Evolutionary conservation across 2,329 filamentous ascomycete genomes (phyloP).

Genomic region (Didymella arachidicola): DNA sequence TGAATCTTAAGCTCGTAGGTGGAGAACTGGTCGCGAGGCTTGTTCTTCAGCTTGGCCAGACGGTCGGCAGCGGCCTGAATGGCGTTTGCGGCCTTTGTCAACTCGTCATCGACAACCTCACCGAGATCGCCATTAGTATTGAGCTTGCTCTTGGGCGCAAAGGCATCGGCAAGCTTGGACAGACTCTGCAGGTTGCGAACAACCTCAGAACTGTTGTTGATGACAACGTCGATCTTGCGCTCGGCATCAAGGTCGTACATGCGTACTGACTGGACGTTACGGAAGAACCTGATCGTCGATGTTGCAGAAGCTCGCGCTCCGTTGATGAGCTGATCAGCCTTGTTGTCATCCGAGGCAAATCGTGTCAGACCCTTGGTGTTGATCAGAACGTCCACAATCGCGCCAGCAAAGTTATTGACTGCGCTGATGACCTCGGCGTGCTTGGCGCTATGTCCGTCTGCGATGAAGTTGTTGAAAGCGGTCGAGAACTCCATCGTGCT

Average conservation of each 20-base stretch:
- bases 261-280: slow-evolving; percentile 89
- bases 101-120: slow-evolving; percentile 89
- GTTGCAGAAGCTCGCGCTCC: slow-evolving; percentile 84
- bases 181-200: slow-evolving; percentile 92
- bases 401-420: slow-evolving; percentile 87
- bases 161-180: slow-evolving; percentile 90
- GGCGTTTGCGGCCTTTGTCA: slow-evolving; percentile 92
- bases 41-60: slow-evolving; percentile 90
- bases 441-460: slow-evolving; percentile 89
- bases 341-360: slow-evolving; percentile 94
- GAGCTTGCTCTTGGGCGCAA: slow-evolving; percentile 89
- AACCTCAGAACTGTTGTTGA: slow-evolving; percentile 96
- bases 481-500: slow-evolving; percentile 97
- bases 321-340: slow-evolving; percentile 82
- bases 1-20: slow-evolving; percentile 97
- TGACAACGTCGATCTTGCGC: slow-evolving; percentile 95
- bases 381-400: slow-evolving; percentile 90
- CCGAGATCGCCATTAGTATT: slow-evolving; percentile 84
- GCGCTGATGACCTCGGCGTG: slow-evolving; percentile 93
- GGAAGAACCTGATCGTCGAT: slow-evolving; percentile 93
- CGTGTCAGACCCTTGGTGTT: slow-evolving; percentile 96
- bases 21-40: slow-evolving; percentile 92
- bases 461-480: slow-evolving; percentile 98
- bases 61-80: slow-evolving; percentile 92
- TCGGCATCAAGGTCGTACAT: slow-evolving; percentile 88